These are phyloP conservation scores for Leishmania gerbilli DNA, from an alignment of 208 protist genomes.

Conservation along the genomic window DNA sequence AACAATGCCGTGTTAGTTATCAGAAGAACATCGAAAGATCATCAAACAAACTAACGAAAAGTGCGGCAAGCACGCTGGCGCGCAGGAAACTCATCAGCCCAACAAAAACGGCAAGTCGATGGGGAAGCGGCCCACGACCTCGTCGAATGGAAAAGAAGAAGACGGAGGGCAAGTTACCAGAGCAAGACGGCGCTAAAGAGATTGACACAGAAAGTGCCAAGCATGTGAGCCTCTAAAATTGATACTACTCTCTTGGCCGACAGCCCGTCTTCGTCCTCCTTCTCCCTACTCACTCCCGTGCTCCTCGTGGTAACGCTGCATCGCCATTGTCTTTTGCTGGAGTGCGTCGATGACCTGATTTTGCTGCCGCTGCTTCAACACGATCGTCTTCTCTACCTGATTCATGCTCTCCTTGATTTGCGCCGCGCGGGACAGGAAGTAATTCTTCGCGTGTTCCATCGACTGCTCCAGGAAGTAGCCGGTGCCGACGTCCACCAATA, in stretches of 20 bases:
- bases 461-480: constrained; percentile 88
- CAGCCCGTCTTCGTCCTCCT: not conserved
- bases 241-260: not conserved
- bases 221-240: not conserved
- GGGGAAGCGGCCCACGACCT: not conserved
- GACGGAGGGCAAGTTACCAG: too few species aligned
- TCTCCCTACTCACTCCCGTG: constrained; percentile 20
- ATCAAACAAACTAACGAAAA: not conserved
- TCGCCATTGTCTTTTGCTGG: constrained; percentile 57
- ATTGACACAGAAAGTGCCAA: not conserved
- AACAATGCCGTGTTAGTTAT: not conserved
- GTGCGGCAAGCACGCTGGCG: not conserved
- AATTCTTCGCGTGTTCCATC: constrained; percentile 65
- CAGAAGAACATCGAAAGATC: not conserved
- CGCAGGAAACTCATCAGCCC: not conserved
- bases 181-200: not conserved
- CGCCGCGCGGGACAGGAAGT: constrained; percentile 73
- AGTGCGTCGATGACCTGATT: constrained; percentile 80
- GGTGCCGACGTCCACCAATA: constrained; percentile 87
- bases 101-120: not conserved
- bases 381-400: constrained; percentile 66
- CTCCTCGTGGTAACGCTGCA: constrained; percentile 50
- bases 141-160: not conserved
- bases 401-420: constrained; percentile 87
- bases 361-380: constrained; percentile 79